These are phyloP conservation scores for Fusarium phyllophilum DNA, from an alignment of 2,329 filamentous ascomycete species.

Conservation along the genomic window DNA sequence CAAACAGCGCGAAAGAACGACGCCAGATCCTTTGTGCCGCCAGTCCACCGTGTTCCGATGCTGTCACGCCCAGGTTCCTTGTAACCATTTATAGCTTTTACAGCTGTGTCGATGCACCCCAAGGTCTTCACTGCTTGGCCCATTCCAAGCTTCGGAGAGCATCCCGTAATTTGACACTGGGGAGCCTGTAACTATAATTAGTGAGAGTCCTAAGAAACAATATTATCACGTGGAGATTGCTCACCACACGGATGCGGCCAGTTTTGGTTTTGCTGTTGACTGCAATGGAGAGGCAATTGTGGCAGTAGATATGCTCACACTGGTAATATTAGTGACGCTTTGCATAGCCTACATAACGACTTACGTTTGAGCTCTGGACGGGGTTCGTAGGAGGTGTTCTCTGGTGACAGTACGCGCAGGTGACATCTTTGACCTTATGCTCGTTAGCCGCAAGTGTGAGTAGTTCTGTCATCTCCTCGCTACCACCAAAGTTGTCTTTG, in stretches of 20 bases:
- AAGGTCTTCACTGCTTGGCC: slow-evolving; percentile 6
- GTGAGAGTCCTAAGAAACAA: neutral
- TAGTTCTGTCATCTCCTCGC: slow-evolving; percentile 28
- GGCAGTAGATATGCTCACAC: slow-evolving; percentile 51
- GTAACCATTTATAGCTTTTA: accelerated
- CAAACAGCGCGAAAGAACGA: slow-evolving; percentile 41
- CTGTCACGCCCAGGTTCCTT: slow-evolving; percentile 42
- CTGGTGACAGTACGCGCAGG: slow-evolving; percentile 21
- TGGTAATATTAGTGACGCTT: slow-evolving; percentile 25
- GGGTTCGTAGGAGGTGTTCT: neutral
- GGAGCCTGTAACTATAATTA: neutral
- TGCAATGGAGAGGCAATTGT: slow-evolving; percentile 24
- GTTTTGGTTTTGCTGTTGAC: neutral
- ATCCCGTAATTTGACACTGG: neutral
- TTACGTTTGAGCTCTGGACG: neutral
- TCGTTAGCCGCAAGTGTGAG: slow-evolving; percentile 32
- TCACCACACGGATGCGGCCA: neutral
- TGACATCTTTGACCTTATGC: neutral
- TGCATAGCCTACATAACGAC: neutral
- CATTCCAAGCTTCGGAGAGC: neutral
- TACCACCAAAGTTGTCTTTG: neutral
- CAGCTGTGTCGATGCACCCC: neutral
- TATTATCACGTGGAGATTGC: neutral
- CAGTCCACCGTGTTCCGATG: neutral
- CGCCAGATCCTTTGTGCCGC: accelerated